Evolutionary conservation across 257 asterid species (phyloP).

Genomic region (Echium plantagineum): DNA sequence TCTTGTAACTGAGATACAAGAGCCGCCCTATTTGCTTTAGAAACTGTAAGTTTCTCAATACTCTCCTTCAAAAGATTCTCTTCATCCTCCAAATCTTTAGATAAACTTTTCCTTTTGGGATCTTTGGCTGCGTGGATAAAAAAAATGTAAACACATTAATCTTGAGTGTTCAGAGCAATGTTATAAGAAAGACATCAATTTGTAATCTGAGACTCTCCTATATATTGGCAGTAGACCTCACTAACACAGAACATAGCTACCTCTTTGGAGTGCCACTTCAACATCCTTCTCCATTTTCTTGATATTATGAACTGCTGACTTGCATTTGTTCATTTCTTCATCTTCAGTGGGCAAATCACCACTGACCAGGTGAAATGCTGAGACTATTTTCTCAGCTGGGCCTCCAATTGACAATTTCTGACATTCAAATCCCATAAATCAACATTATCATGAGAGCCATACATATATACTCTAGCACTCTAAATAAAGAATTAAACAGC

Average conservation of each 20-base stretch:
- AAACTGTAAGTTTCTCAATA: constrained; percentile 58
- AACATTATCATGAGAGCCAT: constrained; percentile 3
- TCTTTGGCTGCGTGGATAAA: constrained; percentile 44
- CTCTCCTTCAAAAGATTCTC: constrained; percentile 50
- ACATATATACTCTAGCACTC: constrained; percentile 4
- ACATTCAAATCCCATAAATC: constrained; percentile 15
- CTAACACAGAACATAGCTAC: constrained; percentile 19
- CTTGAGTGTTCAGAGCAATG: constrained; percentile 8
- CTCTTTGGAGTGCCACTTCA: constrained; percentile 42
- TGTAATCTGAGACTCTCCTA: background rate
- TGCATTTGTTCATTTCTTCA: constrained; percentile 74
- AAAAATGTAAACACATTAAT: constrained; percentile 8
- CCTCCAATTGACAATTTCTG: constrained; percentile 91
- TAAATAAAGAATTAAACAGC: constrained; percentile 8
- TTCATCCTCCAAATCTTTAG: constrained; percentile 67
- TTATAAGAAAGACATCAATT: background rate
- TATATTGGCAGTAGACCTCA: background rate
- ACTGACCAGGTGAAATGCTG: constrained; percentile 65
- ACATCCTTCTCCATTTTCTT: constrained; percentile 75
- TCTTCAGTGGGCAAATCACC: constrained; percentile 56
- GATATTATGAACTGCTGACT: constrained; percentile 48
- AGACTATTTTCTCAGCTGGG: constrained; percentile 65
- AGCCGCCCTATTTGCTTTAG: constrained; percentile 53
- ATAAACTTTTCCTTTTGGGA: constrained; percentile 47
- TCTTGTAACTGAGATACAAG: constrained; percentile 67